phyloP scores from a whole-genome alignment of 441 rosid species.

The Adansonia madagascariensis region DNA sequence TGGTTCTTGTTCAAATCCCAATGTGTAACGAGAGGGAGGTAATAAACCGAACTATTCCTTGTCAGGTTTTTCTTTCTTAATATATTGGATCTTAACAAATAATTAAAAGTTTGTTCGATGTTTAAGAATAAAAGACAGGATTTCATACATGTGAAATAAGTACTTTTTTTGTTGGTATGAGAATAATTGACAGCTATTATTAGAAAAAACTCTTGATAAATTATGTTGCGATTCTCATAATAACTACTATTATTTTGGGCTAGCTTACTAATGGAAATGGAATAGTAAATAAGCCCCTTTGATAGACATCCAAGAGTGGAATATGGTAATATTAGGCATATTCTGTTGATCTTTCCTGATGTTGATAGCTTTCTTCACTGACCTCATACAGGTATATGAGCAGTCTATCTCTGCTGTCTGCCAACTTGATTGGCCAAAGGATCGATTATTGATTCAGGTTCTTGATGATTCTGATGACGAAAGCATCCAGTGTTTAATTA shows the following conservation, averaged over 20 bases:
- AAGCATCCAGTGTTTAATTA: constrained; percentile 69
- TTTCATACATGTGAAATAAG: neutral
- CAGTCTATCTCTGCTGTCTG: constrained; percentile 92
- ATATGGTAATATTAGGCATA: neutral
- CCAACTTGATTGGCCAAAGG: constrained; percentile 93
- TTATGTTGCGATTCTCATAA: neutral
- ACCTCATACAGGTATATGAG: constrained; percentile 69
- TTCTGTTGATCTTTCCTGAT: neutral
- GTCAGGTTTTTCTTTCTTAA: neutral
- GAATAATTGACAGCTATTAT: neutral
- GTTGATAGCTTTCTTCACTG: constrained; percentile 20
- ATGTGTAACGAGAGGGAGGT: constrained; percentile 98
- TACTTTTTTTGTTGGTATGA: neutral
- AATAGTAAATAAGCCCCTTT: neutral
- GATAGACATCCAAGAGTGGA: neutral
- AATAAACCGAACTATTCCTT: constrained; percentile 21
- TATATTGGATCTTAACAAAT: neutral
- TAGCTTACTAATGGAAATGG: neutral
- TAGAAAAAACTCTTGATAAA: neutral
- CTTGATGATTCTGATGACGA: constrained; percentile 88
- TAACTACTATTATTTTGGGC: too few species aligned
- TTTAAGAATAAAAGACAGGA: neutral
- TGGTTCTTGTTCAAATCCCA: constrained; percentile 96
- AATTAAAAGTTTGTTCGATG: neutral
- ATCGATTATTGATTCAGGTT: constrained; percentile 73